Evolutionary conservation across 1,139 yeast genomes (phyloP).

Genomic region (Suhomyces choctaworum): DNA sequence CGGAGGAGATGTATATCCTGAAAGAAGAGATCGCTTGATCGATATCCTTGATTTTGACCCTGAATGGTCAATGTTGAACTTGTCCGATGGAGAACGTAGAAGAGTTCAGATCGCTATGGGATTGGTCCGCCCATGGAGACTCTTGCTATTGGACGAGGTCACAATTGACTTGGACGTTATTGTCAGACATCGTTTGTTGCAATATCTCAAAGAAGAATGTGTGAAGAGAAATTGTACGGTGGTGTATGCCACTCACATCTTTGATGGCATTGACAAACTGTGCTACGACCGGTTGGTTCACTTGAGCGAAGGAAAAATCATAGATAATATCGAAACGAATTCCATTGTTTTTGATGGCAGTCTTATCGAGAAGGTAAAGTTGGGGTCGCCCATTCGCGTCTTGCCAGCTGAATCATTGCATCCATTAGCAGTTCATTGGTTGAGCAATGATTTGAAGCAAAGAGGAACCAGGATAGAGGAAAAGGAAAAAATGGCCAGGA

Average conservation of each 20-base stretch:
- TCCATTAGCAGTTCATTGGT: constrained; percentile 72
- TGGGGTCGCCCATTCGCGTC: constrained; percentile 16
- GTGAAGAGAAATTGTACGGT: constrained; percentile 63
- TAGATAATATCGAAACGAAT: constrained; percentile 25
- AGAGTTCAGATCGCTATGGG: constrained; percentile 96
- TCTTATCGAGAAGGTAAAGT: constrained; percentile 29
- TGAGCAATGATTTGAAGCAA: constrained; percentile 49
- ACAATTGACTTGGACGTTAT: constrained; percentile 95
- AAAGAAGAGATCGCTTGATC: constrained; percentile 74
- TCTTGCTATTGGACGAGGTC: constrained; percentile 85
- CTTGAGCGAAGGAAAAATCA: constrained; percentile 62
- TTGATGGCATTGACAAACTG: constrained; percentile 77
- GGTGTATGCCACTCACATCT: constrained; percentile 93
- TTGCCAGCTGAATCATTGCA: constrained; percentile 55
- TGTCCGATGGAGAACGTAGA: constrained; percentile 93
- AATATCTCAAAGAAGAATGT: constrained; percentile 73
- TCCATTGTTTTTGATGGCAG: constrained; percentile 30
- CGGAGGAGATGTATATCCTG: constrained; percentile 75
- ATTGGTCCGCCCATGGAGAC: constrained; percentile 82
- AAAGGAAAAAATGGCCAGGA: constrained; percentile 40
- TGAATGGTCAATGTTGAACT: constrained; percentile 87
- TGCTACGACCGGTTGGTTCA: constrained; percentile 93
- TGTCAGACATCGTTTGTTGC: constrained; percentile 73
- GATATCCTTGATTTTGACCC: constrained; percentile 81
- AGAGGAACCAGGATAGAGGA: constrained; percentile 59